Conservation (phyloP, 768 basidiomycete species). For the Vishniacozyma victoriae region DNA sequence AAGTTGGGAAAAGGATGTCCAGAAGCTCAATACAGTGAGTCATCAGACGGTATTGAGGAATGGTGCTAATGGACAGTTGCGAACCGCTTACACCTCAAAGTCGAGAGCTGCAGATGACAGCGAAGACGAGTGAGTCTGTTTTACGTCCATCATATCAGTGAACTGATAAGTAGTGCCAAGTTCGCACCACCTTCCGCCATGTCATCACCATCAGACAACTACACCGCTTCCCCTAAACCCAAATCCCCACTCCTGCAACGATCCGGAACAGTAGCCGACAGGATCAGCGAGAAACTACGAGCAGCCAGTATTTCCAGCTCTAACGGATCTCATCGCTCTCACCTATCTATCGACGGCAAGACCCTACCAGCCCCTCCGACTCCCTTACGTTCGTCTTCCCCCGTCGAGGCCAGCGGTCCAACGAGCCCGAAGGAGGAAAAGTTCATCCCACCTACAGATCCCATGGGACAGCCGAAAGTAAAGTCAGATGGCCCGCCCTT, state of each 20-base stretch:
- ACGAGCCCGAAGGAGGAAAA: constrained; percentile 65
- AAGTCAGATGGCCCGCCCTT: constrained; percentile 44
- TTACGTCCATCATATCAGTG: constrained; percentile 1
- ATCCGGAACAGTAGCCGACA: constrained; percentile 73
- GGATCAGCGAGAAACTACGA: constrained; percentile 73
- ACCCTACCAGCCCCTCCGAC: constrained; percentile 35
- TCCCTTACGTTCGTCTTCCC: constrained; percentile 31
- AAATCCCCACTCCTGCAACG: constrained; percentile 13
- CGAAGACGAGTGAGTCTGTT: constrained; percentile 74
- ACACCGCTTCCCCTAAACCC: constrained; percentile 71
- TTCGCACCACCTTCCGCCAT: constrained; percentile 65
- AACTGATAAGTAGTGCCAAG: constrained; percentile 58
- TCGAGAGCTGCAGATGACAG: constrained; percentile 80
- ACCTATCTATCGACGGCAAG: constrained; percentile 39
- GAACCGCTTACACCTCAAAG: constrained; percentile 69
- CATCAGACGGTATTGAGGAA: neutral
- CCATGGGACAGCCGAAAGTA: constrained; percentile 44
- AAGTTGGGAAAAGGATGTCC: constrained; percentile 50
- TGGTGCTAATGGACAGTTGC: constrained; percentile 62
- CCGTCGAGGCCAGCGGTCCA: constrained; percentile 48
- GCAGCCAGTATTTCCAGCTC: constrained; percentile 37
- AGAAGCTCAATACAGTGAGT: constrained; percentile 28
- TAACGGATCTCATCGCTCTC: constrained; percentile 38
- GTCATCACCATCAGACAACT: constrained; percentile 54
- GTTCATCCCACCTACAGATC: constrained; percentile 51